Conservation (phyloP, 2,329 filamentous ascomycete species). For the Cladophialophora bantiana region DNA sequence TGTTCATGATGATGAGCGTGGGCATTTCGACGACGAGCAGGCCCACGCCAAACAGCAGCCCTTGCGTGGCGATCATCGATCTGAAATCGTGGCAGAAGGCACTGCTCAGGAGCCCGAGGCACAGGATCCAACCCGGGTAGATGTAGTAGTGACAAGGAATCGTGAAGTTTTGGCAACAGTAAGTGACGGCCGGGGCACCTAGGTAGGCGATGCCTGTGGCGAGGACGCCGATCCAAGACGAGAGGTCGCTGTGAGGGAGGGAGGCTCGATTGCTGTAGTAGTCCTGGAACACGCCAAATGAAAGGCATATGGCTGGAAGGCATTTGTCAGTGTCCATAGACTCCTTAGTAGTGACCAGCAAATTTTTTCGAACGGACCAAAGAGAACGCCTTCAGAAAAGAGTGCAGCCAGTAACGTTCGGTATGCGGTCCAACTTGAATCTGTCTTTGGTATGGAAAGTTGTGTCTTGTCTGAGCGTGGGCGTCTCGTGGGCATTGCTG, state of each 20-base stretch:
- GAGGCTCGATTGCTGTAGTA: constrained; percentile 21
- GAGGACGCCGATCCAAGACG: constrained; percentile 31
- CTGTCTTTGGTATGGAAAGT: not conserved
- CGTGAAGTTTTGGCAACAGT: constrained; percentile 13
- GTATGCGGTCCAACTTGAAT: constrained; percentile 18
- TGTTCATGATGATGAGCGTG: constrained; percentile 58
- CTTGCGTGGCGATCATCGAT: constrained; percentile 54
- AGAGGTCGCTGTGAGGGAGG: not conserved
- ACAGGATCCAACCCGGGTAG: constrained; percentile 20
- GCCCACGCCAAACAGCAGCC: constrained; percentile 55
- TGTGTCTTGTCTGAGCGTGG: not conserved
- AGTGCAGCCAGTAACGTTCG: constrained; percentile 15
- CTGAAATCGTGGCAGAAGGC: constrained; percentile 54
- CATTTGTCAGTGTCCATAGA: not conserved
- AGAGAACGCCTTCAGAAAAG: constrained; percentile 14
- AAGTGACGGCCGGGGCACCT: constrained; percentile 10
- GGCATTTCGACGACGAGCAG: constrained; percentile 60
- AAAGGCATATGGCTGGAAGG: constrained; percentile 21
- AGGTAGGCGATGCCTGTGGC: constrained; percentile 16
- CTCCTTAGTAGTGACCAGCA: not conserved
- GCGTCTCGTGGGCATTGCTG: not conserved
- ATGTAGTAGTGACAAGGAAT: constrained; percentile 24
- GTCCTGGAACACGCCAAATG: constrained; percentile 32
- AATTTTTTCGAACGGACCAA: constrained; percentile 10
- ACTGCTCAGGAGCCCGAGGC: constrained; percentile 45